These are phyloP conservation scores for Citrus unshiu DNA, from an alignment of 345 rosid species.

Conservation along the genomic window DNA sequence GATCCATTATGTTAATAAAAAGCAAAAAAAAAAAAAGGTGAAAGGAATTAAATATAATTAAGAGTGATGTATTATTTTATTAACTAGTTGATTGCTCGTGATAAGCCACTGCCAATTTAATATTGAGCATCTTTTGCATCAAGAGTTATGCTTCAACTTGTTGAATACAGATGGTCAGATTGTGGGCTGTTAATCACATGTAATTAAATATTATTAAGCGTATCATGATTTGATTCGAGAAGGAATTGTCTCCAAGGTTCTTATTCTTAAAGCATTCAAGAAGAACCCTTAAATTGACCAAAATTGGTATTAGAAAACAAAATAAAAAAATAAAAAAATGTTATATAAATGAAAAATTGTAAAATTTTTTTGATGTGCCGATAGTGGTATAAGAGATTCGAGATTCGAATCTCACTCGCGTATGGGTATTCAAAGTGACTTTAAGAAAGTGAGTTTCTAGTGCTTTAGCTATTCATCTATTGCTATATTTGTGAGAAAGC, in stretches of 20 bases:
- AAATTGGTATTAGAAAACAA: background rate
- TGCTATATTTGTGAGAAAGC: background rate
- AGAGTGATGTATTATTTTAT: background rate
- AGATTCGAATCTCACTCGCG: too few relatives aligned
- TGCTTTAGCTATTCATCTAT: background rate
- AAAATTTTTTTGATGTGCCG: background rate
- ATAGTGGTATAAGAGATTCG: too few relatives aligned
- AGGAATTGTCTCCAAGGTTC: too few relatives aligned
- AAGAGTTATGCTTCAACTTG: conserved; percentile 1
- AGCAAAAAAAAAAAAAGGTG: background rate
- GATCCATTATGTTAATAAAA: conserved; percentile 2
- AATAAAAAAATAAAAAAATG: background rate
- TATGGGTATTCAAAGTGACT: background rate
- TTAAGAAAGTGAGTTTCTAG: background rate
- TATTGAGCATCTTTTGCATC: background rate
- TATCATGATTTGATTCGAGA: too few relatives aligned
- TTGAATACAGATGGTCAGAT: too few relatives aligned
- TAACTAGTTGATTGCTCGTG: background rate
- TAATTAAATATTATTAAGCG: conserved; percentile 3
- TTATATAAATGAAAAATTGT: background rate
- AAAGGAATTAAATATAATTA: background rate
- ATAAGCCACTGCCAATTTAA: too few relatives aligned
- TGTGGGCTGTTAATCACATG: conserved; percentile 2
- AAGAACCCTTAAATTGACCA: background rate
- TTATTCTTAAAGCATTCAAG: background rate